phyloP scores from a whole-genome alignment of 1,284 basidiomycete species.

The Inonotus hispidus region DNA sequence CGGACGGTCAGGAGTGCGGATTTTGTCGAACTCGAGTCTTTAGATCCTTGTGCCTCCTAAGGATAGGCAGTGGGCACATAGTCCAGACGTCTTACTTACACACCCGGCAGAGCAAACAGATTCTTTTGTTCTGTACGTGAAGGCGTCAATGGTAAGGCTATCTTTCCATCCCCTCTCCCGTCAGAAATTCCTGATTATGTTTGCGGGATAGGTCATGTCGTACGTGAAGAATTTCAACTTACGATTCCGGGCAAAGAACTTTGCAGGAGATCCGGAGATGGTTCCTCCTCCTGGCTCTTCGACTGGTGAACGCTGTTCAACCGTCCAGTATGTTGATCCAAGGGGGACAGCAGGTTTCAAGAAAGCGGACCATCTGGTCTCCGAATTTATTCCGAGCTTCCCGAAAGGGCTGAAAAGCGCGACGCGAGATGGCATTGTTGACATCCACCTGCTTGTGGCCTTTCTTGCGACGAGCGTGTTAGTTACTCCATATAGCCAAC shows the following conservation, averaged over 20 bases:
- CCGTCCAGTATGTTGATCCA: slow-evolving; percentile 41
- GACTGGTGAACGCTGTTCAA: slow-evolving; percentile 28
- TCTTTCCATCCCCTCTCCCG: neutral
- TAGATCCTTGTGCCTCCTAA: slow-evolving; percentile 49
- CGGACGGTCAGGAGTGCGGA: neutral
- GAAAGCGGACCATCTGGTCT: slow-evolving; percentile 55
- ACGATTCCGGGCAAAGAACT: slow-evolving; percentile 55
- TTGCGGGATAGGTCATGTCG: slow-evolving; percentile 43
- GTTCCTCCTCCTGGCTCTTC: slow-evolving; percentile 26
- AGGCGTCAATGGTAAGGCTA: slow-evolving; percentile 42
- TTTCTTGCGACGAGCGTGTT: slow-evolving; percentile 60
- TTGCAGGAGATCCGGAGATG: slow-evolving; percentile 46
- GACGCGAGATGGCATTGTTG: slow-evolving; percentile 50
- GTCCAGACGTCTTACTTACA: slow-evolving; percentile 47
- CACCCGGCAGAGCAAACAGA: slow-evolving; percentile 64
- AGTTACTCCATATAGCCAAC: slow-evolving; percentile 24
- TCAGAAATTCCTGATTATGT: neutral
- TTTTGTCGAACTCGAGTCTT: slow-evolving; percentile 20
- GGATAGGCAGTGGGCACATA: slow-evolving; percentile 65
- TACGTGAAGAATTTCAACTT: slow-evolving; percentile 68
- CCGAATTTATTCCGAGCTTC: slow-evolving; percentile 53
- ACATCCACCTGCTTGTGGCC: slow-evolving; percentile 62
- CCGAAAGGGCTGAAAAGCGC: slow-evolving; percentile 53
- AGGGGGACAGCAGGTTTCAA: slow-evolving; percentile 57
- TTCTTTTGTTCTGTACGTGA: slow-evolving; percentile 71